Base-by-base conservation (phyloP, 495 filamentous ascomycete genomes). In the Mytilinidion resinicola region DNA sequence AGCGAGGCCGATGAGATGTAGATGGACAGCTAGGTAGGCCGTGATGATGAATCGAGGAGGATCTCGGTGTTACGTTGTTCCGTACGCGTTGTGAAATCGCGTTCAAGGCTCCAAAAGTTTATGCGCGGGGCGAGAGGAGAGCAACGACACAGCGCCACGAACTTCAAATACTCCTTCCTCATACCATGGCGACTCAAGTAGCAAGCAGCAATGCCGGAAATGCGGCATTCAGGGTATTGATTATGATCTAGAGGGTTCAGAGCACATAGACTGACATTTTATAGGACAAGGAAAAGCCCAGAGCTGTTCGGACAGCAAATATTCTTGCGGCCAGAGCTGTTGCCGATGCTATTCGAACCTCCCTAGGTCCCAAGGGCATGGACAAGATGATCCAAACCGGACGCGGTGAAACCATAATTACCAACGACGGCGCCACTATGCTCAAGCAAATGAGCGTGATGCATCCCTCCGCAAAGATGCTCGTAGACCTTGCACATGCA, bases 371-470 rank as follows among this genome's bases (percentile, higher is more conserved):
- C 53, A 82, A 82, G 71, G 82, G 84, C 60, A 95, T 96, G 91
- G 93, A 98, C 76, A 98, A 98, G 79, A 98, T 98, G 93, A 97
- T 98, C 62, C 87, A 93, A 82, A 95, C 88, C 30, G 87, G 90
- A 63, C 95, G 90, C 70, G 95, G 95, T 73, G 85, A 95, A 71
- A 96, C 93, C 46, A 92, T 97, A 68, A 98, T 98, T 74, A 54
- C 48, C 53, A 98, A 98, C 77, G 93, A 98, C 75, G 93, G 93
- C 72, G 95, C 93, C 76, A 98, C 93, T 38, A 97, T 97, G 90
- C 76, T 98, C 69, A 93, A 86, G 74, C 89, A 91, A 79, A 97
- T 98, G 93, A 87, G 88, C 64, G 95, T 98, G 51, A 88, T 97
- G 90, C 93, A 98, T 72, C 93, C 93, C 38, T 91, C 93, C 55